Percentiles rank a stretch among this genome's conserved stretches.
Evolutionary conservation across 345 rosid species (phyloP).

Genomic region (Dipteronia sinensis): DNA sequence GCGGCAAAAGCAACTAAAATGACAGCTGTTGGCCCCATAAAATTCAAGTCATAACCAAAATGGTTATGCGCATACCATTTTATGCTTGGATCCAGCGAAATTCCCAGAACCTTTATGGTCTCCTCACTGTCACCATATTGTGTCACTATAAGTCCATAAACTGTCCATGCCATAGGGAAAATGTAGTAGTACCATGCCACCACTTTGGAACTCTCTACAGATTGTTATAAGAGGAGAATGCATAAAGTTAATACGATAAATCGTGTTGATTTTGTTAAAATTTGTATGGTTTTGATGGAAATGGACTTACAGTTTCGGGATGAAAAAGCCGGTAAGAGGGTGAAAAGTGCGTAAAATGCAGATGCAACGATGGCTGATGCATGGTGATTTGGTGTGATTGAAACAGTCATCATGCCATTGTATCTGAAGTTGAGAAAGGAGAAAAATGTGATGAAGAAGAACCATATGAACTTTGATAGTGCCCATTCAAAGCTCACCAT

Average conservation of each 20-base stretch:
- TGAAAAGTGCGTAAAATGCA: conserved; percentile 73
- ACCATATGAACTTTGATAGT: conserved; percentile 73
- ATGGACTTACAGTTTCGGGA: conserved; percentile 68
- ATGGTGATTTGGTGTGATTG: conserved; percentile 84
- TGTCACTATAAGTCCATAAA: conserved; percentile 62
- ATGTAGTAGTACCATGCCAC: conserved; percentile 99
- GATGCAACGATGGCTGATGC: conserved; percentile 73
- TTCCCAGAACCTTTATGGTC: conserved; percentile 51
- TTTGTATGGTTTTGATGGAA: background rate
- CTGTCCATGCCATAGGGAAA: conserved; percentile 86
- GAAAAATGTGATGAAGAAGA: no score
- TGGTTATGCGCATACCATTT: conserved; percentile 50
- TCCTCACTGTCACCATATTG: conserved; percentile 65
- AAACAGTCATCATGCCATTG: conserved; percentile 93
- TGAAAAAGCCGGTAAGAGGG: conserved; percentile 87
- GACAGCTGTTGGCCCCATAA: conserved; percentile 65
- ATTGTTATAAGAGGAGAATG: background rate
- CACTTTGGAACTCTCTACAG: conserved; percentile 73
- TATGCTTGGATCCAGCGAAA: conserved; percentile 16
- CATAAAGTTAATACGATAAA: background rate
- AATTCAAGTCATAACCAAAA: conserved; percentile 58
- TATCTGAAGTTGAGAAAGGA: no score
- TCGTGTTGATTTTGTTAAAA: background rate
- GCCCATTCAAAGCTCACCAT: conserved; percentile 61
- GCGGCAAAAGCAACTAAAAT: conserved; percentile 59